Conservation (phyloP, 371 early-diverging fungal species). For the Mortierella sp. region DNA sequence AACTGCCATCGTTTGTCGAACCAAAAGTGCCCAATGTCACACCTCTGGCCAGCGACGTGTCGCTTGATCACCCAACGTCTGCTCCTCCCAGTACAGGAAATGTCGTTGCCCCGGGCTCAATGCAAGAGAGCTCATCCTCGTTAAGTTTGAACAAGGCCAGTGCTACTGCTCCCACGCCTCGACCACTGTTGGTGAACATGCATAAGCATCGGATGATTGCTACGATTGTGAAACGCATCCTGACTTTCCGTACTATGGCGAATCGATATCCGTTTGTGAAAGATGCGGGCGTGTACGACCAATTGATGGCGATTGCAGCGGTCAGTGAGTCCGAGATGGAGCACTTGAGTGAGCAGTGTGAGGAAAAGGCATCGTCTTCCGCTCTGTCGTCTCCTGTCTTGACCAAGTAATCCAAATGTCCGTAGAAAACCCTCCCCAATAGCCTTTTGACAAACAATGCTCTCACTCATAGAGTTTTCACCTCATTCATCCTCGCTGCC, state of each 20-base stretch:
- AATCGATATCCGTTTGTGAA: constrained; percentile 65
- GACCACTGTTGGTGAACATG: constrained; percentile 60
- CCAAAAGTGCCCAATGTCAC: constrained; percentile 30
- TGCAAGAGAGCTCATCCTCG: no score
- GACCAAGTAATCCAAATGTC: constrained; percentile 9
- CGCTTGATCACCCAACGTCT: no score
- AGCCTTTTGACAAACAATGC: no score
- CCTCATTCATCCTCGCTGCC: no score
- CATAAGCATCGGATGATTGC: constrained; percentile 73
- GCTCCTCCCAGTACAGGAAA: no score
- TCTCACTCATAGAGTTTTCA: no score
- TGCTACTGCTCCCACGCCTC: background rate
- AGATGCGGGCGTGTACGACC: constrained; percentile 56
- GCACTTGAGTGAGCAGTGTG: constrained; percentile 42
- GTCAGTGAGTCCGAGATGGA: constrained; percentile 25
- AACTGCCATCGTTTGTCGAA: constrained; percentile 67
- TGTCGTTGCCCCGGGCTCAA: no score
- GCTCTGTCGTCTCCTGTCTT: constrained; percentile 14
- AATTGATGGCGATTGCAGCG: constrained; percentile 28
- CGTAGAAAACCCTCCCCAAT: no score
- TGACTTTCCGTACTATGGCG: constrained; percentile 68
- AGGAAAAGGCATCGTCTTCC: constrained; percentile 23
- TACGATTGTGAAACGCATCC: constrained; percentile 68
- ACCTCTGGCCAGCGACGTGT: no score
- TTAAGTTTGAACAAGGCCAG: no score